Evolutionary conservation across 2,329 filamentous ascomycete genomes (phyloP).

Genomic region (Aspergillus ruber): DNA sequence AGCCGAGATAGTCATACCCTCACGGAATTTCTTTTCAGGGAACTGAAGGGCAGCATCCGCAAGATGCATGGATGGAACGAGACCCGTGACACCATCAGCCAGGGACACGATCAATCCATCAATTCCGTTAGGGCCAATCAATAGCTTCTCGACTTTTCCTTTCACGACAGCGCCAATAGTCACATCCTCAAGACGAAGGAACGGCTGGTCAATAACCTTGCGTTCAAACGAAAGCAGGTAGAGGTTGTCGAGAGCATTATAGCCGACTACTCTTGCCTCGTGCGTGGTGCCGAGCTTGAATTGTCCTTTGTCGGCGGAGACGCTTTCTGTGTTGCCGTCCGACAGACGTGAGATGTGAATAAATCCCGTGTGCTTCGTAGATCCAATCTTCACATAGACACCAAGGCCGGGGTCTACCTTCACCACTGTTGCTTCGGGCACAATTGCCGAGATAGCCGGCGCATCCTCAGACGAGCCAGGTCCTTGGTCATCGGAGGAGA

Average conservation of each 20-base stretch:
- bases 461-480: slow-evolving; percentile 41
- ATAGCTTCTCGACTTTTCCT: slow-evolving; percentile 75
- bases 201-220: slow-evolving; percentile 76
- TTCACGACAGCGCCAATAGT: slow-evolving; percentile 73
- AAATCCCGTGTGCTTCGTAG: slow-evolving; percentile 66
- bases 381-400: slow-evolving; percentile 67
- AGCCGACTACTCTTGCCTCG: slow-evolving; percentile 74
- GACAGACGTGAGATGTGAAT: slow-evolving; percentile 91
- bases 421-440: slow-evolving; percentile 71
- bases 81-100: slow-evolving; percentile 79
- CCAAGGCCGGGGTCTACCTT: slow-evolving; percentile 76
- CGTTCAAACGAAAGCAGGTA: slow-evolving; percentile 81
- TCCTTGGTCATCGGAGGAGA: slow-evolving; percentile 38
- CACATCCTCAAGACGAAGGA: slow-evolving; percentile 86
- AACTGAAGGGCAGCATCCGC: slow-evolving; percentile 82
- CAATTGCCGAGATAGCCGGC: slow-evolving; percentile 55
- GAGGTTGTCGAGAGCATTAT: slow-evolving; percentile 78
- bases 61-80: slow-evolving; percentile 81
- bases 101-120: slow-evolving; percentile 76
- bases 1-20: slow-evolving; percentile 76
- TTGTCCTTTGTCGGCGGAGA: slow-evolving; percentile 69
- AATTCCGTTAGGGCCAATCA: slow-evolving; percentile 71
- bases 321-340: slow-evolving; percentile 78
- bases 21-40: slow-evolving; percentile 92
- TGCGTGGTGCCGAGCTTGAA: slow-evolving; percentile 75